Percentiles rank a stretch among this genome's conserved stretches.
These are phyloP conservation scores for Penicillium freii DNA, from an alignment of 2,329 filamentous ascomycete genomes.

Conservation along the genomic window DNA sequence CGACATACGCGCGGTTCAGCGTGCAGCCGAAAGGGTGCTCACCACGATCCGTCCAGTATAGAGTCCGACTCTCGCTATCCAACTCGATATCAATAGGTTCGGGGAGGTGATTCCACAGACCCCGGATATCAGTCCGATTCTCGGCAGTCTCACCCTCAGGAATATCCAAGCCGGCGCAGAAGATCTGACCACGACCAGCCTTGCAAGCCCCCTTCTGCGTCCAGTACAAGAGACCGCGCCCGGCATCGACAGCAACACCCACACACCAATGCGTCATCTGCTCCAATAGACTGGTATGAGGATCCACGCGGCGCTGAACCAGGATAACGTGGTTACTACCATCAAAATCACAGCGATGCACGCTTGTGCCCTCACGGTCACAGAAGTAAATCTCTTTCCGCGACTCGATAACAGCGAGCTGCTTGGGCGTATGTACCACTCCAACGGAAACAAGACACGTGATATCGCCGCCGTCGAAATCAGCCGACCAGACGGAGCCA, in stretches of 20 bases:
- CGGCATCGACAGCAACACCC: conserved; percentile 51
- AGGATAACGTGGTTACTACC: conserved; percentile 39
- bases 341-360: conserved; percentile 38
- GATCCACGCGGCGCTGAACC: conserved; percentile 33
- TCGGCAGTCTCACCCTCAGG: conserved; percentile 35
- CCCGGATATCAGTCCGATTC: conserved; percentile 44
- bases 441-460: conserved; percentile 47
- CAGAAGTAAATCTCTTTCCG: conserved; percentile 41
- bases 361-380: conserved; percentile 46
- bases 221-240: conserved; percentile 55
- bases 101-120: conserved; percentile 48
- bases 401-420: conserved; percentile 33
- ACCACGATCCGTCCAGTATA: conserved; percentile 64
- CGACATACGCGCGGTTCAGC: conserved; percentile 44
- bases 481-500: conserved; percentile 47
- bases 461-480: conserved; percentile 51
- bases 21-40: conserved; percentile 57
- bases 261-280: conserved; percentile 54
- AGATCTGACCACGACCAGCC: conserved; percentile 52
- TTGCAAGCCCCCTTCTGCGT: conserved; percentile 59
- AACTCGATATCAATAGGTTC: conserved; percentile 60
- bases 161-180: conserved; percentile 48
- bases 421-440: conserved; percentile 51
- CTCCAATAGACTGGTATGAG: conserved; percentile 9
- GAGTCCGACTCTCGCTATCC: conserved; percentile 43